Base-by-base conservation (phyloP, 306 rosid species). In the Cicer yamashitae region DNA sequence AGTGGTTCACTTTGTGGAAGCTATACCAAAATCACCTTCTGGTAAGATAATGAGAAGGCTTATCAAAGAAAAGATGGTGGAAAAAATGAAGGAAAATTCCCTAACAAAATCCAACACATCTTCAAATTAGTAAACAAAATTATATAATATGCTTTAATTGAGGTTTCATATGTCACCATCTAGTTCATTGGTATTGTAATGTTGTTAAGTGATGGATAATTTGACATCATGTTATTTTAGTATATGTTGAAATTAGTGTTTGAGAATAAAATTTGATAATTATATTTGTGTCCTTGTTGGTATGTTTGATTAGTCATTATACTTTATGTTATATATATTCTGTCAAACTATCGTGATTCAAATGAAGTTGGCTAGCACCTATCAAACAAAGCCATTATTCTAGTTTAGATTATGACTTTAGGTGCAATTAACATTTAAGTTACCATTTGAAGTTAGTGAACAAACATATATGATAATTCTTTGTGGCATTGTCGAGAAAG, bases 41-140 rank as follows among this genome's bases (percentile, higher is more conserved):
- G 99, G 96, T 2, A 92, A 94, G 77, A 88, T 92, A 4, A 89
- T 94, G 99, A 90, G 97, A 70, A 86, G 99, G 82, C 84, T 92
- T 10, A 45, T 94, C 6, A 89, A 78, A 74, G 96, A 90, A 40
- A 86, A 53, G 71, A 84, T 82, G 90, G 65, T 82, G 20, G 76
- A 89, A 50, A 87, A 82, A 74, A 81, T 86, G 13, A 85, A 79
- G 68, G 45, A 87, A 51, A 58, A 72, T 38, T 65, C 84, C 44
- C 38, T 73, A 22, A 47, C 61, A n/a, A 73, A 71, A 78, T 65
- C 68, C 39, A 68, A 7, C 43, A 44, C 0, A 40, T 3, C 22
- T 17, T 81, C 64, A 60, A 53, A 46, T 50, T 5, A 83, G 2
- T 45, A 52, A 22, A 25, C 50, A 37, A 45, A 64, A 56, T 79